phyloP scores from a whole-genome alignment of 1,139 yeast species.

The Taphrina populina region DNA sequence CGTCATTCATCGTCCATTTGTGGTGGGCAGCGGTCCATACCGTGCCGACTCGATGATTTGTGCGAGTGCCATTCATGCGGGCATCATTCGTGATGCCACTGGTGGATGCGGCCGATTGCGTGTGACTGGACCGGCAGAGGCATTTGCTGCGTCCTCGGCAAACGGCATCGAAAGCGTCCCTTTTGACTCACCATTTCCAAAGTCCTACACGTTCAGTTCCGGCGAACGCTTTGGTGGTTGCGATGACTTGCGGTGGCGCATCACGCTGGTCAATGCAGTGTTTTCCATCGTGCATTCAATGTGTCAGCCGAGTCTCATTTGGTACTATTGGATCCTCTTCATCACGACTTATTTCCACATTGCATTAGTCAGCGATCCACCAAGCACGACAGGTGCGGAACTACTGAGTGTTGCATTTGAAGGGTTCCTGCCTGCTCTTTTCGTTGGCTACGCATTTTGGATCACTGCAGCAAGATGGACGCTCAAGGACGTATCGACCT shows the following conservation, averaged over 20 bases:
- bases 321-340: conserved; percentile 62
- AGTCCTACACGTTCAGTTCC: conserved; percentile 60
- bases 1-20: conserved; percentile 68
- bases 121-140: conserved; percentile 56
- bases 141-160: conserved; percentile 52
- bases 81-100: conserved; percentile 63
- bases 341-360: conserved; percentile 87
- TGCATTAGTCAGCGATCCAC: conserved; percentile 79
- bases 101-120: conserved; percentile 81
- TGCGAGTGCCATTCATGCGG: conserved; percentile 87
- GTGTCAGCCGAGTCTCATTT: conserved; percentile 54
- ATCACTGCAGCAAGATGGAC: conserved; percentile 26
- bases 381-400: conserved; percentile 52
- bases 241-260: conserved; percentile 62
- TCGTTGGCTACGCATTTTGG: conserved; percentile 67
- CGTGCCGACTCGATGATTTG: conserved; percentile 89
- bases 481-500: conserved; percentile 17
- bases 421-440: conserved; percentile 71
- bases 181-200: conserved; percentile 73
- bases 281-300: conserved; percentile 57
- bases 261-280: conserved; percentile 59
- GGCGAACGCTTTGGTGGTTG: conserved; percentile 45
- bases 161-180: conserved; percentile 56
- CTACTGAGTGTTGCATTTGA: conserved; percentile 70
- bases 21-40: conserved; percentile 63